Percentiles rank a stretch among this genome's conserved stretches.
Evolutionary conservation across 2,329 filamentous ascomycete species (phyloP).

Genomic region (Fulvia fulva): DNA sequence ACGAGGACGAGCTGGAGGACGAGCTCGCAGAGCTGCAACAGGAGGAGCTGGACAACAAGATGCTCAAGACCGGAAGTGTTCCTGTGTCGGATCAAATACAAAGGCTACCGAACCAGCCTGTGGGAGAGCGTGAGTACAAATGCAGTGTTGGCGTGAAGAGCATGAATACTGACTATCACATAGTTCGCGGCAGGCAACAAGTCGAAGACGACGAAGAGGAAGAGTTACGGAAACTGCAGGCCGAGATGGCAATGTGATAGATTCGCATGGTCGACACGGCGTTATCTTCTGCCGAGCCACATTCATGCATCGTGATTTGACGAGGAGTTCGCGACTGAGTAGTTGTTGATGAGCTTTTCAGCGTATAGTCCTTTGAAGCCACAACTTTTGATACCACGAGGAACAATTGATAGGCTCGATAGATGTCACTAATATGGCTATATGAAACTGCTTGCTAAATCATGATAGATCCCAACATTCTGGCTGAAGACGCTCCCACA

Average conservation of each 20-base stretch:
- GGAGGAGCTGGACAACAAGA: slow-evolving; percentile 86
- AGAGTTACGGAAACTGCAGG: slow-evolving; percentile 86
- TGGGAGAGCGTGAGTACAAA: slow-evolving; percentile 65
- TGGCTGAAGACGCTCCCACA: neutral
- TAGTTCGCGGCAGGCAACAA: slow-evolving; percentile 46
- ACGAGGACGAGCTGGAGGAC: slow-evolving; percentile 81
- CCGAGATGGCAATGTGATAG: slow-evolving; percentile 88
- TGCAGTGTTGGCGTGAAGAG: no score
- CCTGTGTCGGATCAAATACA: slow-evolving; percentile 76
- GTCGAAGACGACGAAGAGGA: slow-evolving; percentile 87
- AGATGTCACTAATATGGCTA: neutral
- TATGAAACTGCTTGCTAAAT: neutral
- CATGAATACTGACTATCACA: slow-evolving; percentile 29
- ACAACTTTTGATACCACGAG: neutral
- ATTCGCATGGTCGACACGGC: neutral
- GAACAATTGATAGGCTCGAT: neutral
- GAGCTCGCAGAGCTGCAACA: slow-evolving; percentile 87
- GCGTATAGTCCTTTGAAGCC: slow-evolving; percentile 11
- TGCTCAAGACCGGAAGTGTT: slow-evolving; percentile 82
- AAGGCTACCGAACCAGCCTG: slow-evolving; percentile 69
- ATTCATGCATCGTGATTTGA: slow-evolving; percentile 3
- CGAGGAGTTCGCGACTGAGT: slow-evolving; percentile 4
- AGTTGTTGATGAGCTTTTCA: slow-evolving; percentile 10
- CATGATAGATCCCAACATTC: neutral
- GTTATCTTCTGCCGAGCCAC: slow-evolving; percentile 13